Conservation (phyloP, 805 yeast species). For the Ogataea kodamae region DNA sequence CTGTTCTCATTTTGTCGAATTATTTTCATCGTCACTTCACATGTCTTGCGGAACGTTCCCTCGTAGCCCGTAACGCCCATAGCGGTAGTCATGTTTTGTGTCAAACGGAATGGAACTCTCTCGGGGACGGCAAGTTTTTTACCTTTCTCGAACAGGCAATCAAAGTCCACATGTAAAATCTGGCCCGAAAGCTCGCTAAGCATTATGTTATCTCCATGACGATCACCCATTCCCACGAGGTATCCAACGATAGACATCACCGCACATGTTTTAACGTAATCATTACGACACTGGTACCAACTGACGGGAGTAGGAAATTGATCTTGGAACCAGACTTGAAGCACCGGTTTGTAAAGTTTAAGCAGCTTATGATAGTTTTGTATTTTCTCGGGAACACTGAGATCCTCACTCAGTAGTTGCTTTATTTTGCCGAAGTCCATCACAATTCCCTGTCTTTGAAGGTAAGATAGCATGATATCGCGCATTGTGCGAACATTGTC, state of each 20-base stretch:
- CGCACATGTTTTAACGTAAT: constrained; percentile 75
- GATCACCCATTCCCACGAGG: constrained; percentile 89
- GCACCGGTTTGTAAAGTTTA: constrained; percentile 56
- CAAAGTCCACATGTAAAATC: constrained; percentile 92
- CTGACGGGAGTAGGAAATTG: constrained; percentile 83
- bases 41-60: constrained; percentile 80
- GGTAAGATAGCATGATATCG: constrained; percentile 43
- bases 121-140: constrained; percentile 77
- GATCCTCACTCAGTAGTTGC: constrained; percentile 23
- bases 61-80: constrained; percentile 82
- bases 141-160: constrained; percentile 90
- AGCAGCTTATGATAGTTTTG: constrained; percentile 34
- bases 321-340: constrained; percentile 85
- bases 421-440: constrained; percentile 29
- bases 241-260: constrained; percentile 98
- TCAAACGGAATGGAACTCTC: constrained; percentile 88
- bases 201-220: constrained; percentile 91
- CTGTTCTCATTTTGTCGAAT: constrained; percentile 78
- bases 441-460: constrained; percentile 25
- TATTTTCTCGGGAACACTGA: constrained; percentile 32
- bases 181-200: constrained; percentile 71
- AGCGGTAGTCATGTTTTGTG: constrained; percentile 86
- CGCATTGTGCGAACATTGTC: constrained; percentile 71
- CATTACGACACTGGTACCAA: constrained; percentile 80
- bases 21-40: constrained; percentile 76